These are phyloP conservation scores for Phycomyces blakesleeanus DNA, from an alignment of 192 early-diverging fungal genomes.

Conservation along the genomic window DNA sequence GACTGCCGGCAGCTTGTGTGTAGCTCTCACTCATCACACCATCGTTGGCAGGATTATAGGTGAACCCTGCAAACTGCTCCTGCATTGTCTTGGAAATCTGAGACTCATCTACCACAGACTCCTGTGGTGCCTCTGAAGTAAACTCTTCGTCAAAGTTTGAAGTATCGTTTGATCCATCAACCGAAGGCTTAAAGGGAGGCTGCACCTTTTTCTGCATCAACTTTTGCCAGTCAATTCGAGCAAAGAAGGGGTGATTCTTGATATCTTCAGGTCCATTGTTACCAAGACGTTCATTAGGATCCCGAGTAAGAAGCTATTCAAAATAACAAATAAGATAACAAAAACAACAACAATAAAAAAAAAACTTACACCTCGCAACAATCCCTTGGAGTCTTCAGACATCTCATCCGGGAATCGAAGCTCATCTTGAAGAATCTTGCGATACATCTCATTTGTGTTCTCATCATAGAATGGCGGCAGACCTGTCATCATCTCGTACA, in stretches of 20 bases:
- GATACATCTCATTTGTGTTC: constrained; percentile 92
- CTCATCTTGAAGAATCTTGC: constrained; percentile 90
- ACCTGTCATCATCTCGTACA: constrained; percentile 89
- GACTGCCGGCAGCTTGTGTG: constrained; percentile 10
- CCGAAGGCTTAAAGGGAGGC: constrained; percentile 91
- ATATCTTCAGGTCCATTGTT: constrained; percentile 85
- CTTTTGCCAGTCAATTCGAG: constrained; percentile 83
- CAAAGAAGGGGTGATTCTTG: constrained; percentile 93
- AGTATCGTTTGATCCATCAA: constrained; percentile 84
- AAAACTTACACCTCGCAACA: constrained; percentile 60
- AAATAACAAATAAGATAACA: no score
- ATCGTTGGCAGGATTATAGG: constrained; percentile 74
- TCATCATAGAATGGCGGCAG: constrained; percentile 93
- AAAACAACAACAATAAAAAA: no score
- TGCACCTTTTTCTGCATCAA: constrained; percentile 88
- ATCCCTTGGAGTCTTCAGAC: constrained; percentile 56
- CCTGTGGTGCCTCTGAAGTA: constrained; percentile 87
- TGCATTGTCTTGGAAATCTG: constrained; percentile 88
- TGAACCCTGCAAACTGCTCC: constrained; percentile 94
- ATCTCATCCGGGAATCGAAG: constrained; percentile 78
- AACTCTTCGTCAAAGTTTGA: constrained; percentile 99
- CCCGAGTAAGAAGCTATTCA: constrained; percentile 66
- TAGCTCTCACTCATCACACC: constrained; percentile 60
- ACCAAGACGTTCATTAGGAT: constrained; percentile 79
- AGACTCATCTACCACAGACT: constrained; percentile 79